Base-by-base conservation (phyloP, 2,329 filamentous ascomycete genomes). In the Mariannaea sp. region DNA sequence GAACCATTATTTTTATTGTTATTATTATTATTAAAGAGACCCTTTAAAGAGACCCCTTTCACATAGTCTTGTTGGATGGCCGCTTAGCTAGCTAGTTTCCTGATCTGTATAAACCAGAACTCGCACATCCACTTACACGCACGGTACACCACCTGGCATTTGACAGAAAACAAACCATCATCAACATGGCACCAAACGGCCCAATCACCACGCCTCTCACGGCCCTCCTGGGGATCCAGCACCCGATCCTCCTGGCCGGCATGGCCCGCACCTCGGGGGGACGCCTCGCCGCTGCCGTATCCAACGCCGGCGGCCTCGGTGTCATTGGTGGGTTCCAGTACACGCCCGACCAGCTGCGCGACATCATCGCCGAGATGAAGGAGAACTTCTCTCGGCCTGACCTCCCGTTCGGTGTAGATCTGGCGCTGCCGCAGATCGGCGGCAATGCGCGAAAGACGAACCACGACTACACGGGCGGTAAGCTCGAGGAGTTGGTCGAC, bases 381-480 rank as follows among this genome's bases (percentile, higher is more conserved):
- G 79, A 84, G 10, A 80, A 87, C 60, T 83, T 97, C 2, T 66
- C 66, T 5, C 77, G 80, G 45, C 85, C 87, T 0, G 79, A 81
- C 38, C 81, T 96, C 4, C 90, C 92, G 0, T 97, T 97, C 70
- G 93, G 92, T 62, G 85, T 97, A 26, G 93, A 97, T 71, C 85
- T 97, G 2, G 92, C 92, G 0, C 82, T 97, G 10, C 92, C 93
- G 1, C 92, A 97, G 75, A 80, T 97, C 49, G 93, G 93, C 51
- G 91, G 88, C 33, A 79, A 75, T 27, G 93, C 93, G 6, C 85
- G 93, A 60, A 89, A 89, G 72, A 97, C 93, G 3, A 97, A 97
- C 75, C 90, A 96, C 74, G 93, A 97, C 73, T 97, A 97, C 77
- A 97, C 93, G 1, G 82, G 88, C 61, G 93, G 93, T 35, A 88